These are phyloP conservation scores for Fonsecaea multimorphosa DNA, from an alignment of 2,329 filamentous ascomycete genomes.

Conservation along the genomic window DNA sequence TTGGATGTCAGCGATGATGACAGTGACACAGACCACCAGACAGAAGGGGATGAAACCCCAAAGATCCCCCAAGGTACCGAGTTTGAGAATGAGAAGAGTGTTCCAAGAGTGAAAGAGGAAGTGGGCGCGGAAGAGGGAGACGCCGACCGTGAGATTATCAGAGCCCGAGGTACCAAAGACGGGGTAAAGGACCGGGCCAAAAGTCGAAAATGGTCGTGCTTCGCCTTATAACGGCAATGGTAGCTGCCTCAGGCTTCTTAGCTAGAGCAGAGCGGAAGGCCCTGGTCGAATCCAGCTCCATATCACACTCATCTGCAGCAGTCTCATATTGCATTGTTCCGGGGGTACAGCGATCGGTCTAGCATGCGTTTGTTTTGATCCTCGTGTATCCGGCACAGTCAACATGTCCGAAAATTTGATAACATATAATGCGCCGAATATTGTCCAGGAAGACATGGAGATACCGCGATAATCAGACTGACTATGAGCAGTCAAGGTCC, in stretches of 20 bases:
- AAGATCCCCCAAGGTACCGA: background rate
- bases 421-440: background rate
- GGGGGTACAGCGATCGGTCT: background rate
- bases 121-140: background rate
- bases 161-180: background rate
- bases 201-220: conserved; percentile 14
- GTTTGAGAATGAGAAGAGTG: background rate
- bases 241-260: background rate
- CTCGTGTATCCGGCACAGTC: background rate
- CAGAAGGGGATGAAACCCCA: background rate
- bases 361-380: background rate
- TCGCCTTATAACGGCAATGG: conserved; percentile 7
- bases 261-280: background rate
- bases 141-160: background rate
- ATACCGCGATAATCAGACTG: background rate
- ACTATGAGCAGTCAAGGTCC: background rate
- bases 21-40: conserved; percentile 3
- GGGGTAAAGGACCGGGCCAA: background rate
- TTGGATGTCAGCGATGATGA: conserved; percentile 48
- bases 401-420: background rate
- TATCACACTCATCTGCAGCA: background rate
- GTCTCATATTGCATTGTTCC: background rate
- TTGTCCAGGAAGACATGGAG: background rate
- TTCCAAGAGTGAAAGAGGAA: background rate
- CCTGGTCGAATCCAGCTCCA: background rate